Evolutionary conservation across 2,329 filamentous ascomycete genomes (phyloP).

Genomic region (Xylariaceae sp.): DNA sequence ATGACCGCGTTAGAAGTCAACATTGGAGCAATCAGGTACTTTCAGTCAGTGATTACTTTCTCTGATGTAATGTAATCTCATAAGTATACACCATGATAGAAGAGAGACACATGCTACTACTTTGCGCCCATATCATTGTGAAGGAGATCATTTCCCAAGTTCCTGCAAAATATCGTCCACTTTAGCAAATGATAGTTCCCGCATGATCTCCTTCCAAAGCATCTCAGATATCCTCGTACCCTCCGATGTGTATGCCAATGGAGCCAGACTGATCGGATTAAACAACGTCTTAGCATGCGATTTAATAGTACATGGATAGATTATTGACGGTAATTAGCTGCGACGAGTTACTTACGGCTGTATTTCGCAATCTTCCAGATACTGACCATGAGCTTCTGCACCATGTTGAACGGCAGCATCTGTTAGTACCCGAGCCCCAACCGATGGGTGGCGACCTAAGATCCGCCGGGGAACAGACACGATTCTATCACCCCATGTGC

Average conservation of each 20-base stretch:
- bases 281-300: no score
- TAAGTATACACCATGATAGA: no score
- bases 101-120: no score
- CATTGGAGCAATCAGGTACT: no score
- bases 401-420: conserved; percentile 16
- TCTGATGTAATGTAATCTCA: no score
- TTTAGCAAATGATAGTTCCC: conserved; percentile 24
- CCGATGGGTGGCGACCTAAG: conserved; percentile 9
- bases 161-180: neutral
- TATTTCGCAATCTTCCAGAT: conserved; percentile 16
- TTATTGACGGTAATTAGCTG: neutral
- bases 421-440: conserved; percentile 17
- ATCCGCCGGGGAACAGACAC: neutral
- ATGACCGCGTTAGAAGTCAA: no score
- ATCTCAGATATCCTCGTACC: conserved; percentile 12
- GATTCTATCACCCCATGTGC: conserved; percentile 7
- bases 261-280: conserved; percentile 10
- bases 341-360: conserved; percentile 12
- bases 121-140: no score
- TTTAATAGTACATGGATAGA: no score
- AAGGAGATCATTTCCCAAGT: neutral
- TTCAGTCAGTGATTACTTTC: no score
- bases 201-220: conserved; percentile 27
- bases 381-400: conserved; percentile 18
- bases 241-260: conserved; percentile 18